Evolutionary conservation across 2,329 filamentous ascomycete genomes (phyloP).

Genomic region (Fusarium austroafricanum): DNA sequence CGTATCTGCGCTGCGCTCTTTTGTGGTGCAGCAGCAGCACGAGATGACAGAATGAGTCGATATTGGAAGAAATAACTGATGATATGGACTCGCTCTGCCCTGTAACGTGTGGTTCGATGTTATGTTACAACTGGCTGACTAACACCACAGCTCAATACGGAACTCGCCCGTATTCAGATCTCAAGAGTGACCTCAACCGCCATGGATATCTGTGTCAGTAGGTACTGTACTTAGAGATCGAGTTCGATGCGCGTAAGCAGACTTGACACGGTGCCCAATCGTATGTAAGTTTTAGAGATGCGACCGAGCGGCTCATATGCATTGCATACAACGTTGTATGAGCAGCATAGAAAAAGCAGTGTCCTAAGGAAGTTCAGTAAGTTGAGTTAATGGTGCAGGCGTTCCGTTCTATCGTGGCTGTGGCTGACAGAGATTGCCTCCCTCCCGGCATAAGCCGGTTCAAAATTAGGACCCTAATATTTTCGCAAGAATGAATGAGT

Average conservation of each 20-base stretch:
- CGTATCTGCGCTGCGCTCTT: slow-evolving; percentile 29
- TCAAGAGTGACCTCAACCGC: slow-evolving; percentile 4
- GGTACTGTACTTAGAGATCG: neutral
- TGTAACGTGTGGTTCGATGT: slow-evolving; percentile 14
- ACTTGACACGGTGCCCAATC: slow-evolving; percentile 11
- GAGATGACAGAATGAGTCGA: slow-evolving; percentile 6
- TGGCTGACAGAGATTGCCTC: slow-evolving; percentile 32
- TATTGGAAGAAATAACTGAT: neutral
- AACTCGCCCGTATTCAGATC: neutral
- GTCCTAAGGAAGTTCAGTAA: neutral
- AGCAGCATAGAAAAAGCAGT: neutral
- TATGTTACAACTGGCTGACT: neutral
- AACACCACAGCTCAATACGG: neutral
- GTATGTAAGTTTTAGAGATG: neutral
- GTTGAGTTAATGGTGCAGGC: neutral
- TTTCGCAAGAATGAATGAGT: too few relatives aligned
- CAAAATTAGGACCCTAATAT: neutral
- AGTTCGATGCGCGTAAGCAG: slow-evolving; percentile 4
- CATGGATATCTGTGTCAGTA: neutral
- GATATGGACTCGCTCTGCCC: neutral
- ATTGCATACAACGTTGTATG: slow-evolving; percentile 34
- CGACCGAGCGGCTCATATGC: neutral
- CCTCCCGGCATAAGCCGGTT: slow-evolving; percentile 29
- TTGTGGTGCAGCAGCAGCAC: neutral
- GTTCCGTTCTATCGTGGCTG: slow-evolving; percentile 34